Conservation (phyloP, 2,329 filamentous ascomycete genomes). For the Coniochaeta hoffmannii region DNA sequence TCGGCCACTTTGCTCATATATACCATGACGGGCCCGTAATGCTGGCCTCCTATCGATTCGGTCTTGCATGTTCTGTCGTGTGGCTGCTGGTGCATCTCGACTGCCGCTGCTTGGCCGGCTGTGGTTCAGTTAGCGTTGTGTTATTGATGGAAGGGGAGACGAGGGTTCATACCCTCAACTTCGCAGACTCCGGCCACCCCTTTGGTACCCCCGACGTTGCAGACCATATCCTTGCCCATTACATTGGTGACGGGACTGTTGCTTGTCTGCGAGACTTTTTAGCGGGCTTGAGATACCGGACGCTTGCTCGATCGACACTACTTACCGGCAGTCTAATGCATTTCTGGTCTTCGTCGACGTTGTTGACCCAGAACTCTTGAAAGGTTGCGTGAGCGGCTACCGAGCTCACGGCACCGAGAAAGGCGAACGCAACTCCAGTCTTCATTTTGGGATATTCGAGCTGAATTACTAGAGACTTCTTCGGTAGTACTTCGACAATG, state of each 20-base stretch:
- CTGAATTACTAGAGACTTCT: background rate
- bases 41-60: slow-evolving; percentile 39
- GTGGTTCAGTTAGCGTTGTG: slow-evolving; percentile 21
- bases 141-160: background rate
- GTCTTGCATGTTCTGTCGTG: slow-evolving; percentile 29
- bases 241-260: slow-evolving; percentile 42
- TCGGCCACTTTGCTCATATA: slow-evolving; percentile 37
- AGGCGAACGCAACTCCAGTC: background rate
- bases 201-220: slow-evolving; percentile 30
- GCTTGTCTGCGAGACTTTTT: slow-evolving; percentile 9
- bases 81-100: slow-evolving; percentile 38
- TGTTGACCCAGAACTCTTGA: background rate
- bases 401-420: background rate
- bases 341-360: slow-evolving; percentile 1
- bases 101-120: slow-evolving; percentile 30
- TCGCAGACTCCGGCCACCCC: slow-evolving; percentile 22
- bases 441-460: background rate
- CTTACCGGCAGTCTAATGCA: background rate
- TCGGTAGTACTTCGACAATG: background rate
- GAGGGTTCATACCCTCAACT: slow-evolving; percentile 10
- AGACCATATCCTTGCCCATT: slow-evolving; percentile 29
- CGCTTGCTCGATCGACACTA: background rate
- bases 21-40: slow-evolving; percentile 37
- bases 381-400: slow-evolving; percentile 1
- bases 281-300: background rate